phyloP scores from a whole-genome alignment of 306 rosid species.

The Castanea mollissima region DNA sequence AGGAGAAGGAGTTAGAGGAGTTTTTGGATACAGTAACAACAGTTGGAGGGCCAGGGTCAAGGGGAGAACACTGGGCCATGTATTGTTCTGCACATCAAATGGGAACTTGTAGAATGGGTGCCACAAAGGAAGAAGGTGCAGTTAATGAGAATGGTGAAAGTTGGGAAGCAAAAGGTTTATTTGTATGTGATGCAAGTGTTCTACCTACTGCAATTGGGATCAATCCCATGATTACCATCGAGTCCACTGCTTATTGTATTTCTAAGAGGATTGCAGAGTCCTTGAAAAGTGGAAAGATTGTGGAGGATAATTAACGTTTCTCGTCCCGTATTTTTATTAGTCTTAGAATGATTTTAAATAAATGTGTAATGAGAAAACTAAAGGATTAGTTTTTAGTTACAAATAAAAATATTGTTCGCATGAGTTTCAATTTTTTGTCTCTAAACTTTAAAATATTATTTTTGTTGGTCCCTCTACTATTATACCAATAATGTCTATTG shows the following conservation, averaged over 20 bases:
- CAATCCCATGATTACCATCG: conserved; percentile 92
- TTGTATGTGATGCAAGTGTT: conserved; percentile 86
- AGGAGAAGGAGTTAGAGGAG: conserved; percentile 62
- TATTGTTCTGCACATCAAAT: conserved; percentile 77
- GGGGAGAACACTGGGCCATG: conserved; percentile 55
- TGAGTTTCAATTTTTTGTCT: too few relatives aligned
- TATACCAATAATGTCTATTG: too few relatives aligned
- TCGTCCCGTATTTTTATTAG: not conserved
- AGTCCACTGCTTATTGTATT: conserved; percentile 84
- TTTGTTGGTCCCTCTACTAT: too few relatives aligned
- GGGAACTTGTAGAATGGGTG: conserved; percentile 80
- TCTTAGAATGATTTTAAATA: not conserved
- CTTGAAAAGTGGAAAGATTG: conserved; percentile 23
- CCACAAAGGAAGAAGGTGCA: conserved; percentile 62
- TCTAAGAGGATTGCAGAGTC: conserved; percentile 66
- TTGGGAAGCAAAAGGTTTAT: conserved; percentile 89
- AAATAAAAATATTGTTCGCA: too few relatives aligned
- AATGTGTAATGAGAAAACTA: not conserved
- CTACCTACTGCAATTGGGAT: conserved; percentile 84
- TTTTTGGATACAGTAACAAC: conserved; percentile 57
- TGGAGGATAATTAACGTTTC: not conserved
- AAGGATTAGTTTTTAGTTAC: not conserved
- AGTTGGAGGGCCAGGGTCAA: conserved; percentile 62
- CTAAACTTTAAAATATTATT: too few relatives aligned
- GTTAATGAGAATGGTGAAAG: conserved; percentile 80